Evolutionary conservation across 2,329 filamentous ascomycete species (phyloP), one percentile per base, ranked within the genome.

Genomic region (Diaporthe longicolla): DNA sequence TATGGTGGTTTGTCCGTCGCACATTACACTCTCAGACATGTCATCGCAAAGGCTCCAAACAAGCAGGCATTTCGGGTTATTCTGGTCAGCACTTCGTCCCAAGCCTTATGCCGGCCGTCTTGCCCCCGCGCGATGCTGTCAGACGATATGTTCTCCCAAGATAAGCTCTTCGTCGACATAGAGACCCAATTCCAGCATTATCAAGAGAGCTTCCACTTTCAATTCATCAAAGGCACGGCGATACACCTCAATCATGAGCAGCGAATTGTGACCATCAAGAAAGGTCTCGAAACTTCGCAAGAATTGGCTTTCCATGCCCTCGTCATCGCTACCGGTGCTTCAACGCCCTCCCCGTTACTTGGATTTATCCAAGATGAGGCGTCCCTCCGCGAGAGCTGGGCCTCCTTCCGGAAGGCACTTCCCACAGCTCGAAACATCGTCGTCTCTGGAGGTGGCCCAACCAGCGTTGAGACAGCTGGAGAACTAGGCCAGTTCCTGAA

Each of bases 11-110:
- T 89, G 5, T 86, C 85, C 8, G 83, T 82, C 5, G 87, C 89
- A 1, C 89, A 91, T 76, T 88, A 89, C 76, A 81, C 89, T 37
- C 85, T 89, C 37, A 87, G 86, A 74, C 87, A 91, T 81, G 82
- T 83, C 32, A 61, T 90, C 13, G 86, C 88, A 0, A 76, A 81
- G 70, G 76, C 84, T 0, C 80, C 83, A 1, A 77, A 81, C n/a
- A 80, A 81, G 32, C 69, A 78, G 0, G 73, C 78, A 0, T 87
- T 86, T 76, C 81, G 84, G 50, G 77, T 89, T 54, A 76, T 85
- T 32, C 78, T 89, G 11, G 76, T 88, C 76, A 87, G 83, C 74
- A 66, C 83, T 17, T 84, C 86, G 0, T 78, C 82, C 0, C 76
- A 87, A 70, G 80, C 79, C 19, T 80, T 87, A 66, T 86, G 82